Conservation (phyloP, 1,139 yeast species). For the Protomyces lactucae-debilis region DNA sequence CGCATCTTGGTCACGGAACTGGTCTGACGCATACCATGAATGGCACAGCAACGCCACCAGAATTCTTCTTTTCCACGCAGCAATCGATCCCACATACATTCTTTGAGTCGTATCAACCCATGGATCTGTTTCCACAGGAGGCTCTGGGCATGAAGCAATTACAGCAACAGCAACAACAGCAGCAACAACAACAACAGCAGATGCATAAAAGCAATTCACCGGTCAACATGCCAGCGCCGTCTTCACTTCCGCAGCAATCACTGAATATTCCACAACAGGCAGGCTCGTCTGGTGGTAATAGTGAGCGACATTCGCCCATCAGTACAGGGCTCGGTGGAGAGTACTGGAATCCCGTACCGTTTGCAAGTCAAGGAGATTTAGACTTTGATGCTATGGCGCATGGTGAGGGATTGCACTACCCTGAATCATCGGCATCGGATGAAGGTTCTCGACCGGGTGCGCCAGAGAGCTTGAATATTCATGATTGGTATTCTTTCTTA, state of each 20-base stretch:
- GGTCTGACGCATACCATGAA: background rate
- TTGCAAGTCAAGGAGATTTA: slow-evolving; percentile 9
- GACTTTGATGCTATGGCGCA: slow-evolving; percentile 12
- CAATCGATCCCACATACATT: slow-evolving; percentile 37
- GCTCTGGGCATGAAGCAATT: background rate
- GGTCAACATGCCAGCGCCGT: slow-evolving; percentile 4
- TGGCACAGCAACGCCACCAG: slow-evolving; percentile 35
- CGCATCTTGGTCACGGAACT: background rate
- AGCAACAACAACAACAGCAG: slow-evolving; percentile 4
- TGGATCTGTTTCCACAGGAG: slow-evolving; percentile 41
- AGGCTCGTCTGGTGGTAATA: background rate
- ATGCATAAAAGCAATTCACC: slow-evolving; percentile 1
- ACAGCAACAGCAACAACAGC: background rate
- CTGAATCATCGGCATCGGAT: slow-evolving; percentile 5
- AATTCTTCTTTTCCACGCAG: slow-evolving; percentile 40
- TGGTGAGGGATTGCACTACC: slow-evolving; percentile 15
- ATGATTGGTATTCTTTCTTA: slow-evolving; percentile 23
- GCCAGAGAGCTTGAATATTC: slow-evolving; percentile 19
- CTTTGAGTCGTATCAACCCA: slow-evolving; percentile 41
- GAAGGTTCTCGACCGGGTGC: slow-evolving; percentile 19
- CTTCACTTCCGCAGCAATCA: background rate
- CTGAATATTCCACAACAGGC: background rate
- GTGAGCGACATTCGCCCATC: background rate
- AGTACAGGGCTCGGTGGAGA: slow-evolving; percentile 6
- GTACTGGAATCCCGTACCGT: slow-evolving; percentile 13